phyloP scores from a whole-genome alignment of 108 stramenopile species.

The Conticribra weissflogii region DNA sequence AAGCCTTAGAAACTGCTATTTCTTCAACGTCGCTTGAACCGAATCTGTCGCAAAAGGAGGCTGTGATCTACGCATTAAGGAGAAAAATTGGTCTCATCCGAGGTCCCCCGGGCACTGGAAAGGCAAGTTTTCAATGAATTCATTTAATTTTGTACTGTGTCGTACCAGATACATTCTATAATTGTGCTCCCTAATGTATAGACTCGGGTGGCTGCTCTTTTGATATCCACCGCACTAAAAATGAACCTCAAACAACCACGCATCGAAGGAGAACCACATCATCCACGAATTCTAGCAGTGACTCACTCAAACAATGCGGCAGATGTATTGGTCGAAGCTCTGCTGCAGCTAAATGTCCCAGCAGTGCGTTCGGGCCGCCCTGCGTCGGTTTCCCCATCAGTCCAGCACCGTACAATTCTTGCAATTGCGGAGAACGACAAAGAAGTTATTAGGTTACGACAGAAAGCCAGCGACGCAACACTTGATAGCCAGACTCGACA shows the following conservation, averaged over 20 bases:
- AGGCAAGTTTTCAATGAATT: conserved; percentile 1
- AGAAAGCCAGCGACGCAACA: conserved; percentile 29
- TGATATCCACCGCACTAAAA: conserved; percentile 59
- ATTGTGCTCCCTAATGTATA: no score
- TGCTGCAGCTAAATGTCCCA: conserved; percentile 65
- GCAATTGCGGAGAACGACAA: conserved; percentile 63
- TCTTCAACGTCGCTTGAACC: conserved; percentile 46
- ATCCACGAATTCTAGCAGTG: conserved; percentile 62
- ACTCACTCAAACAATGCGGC: conserved; percentile 77
- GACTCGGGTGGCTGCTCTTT: conserved; percentile 58
- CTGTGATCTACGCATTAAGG: conserved; percentile 59
- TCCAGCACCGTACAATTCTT: conserved; percentile 63
- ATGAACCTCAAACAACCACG: conserved; percentile 26
- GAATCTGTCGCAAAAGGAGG: conserved; percentile 62
- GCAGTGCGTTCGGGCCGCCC: conserved; percentile 72
- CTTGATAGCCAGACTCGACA: conserved; percentile 24
- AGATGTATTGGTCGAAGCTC: conserved; percentile 68
- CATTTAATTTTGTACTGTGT: no score
- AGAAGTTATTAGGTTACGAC: conserved; percentile 46
- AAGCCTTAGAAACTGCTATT: conserved; percentile 30
- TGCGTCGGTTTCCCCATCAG: conserved; percentile 59
- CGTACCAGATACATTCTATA: no score
- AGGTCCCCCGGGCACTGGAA: conserved; percentile 70
- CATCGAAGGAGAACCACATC: conserved; percentile 1
- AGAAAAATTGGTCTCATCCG: conserved; percentile 47